Evolutionary conservation across 768 basidiomycete species (phyloP), one percentile per base, ranked within the genome.

Genomic region (Pulveroboletus sp.): DNA sequence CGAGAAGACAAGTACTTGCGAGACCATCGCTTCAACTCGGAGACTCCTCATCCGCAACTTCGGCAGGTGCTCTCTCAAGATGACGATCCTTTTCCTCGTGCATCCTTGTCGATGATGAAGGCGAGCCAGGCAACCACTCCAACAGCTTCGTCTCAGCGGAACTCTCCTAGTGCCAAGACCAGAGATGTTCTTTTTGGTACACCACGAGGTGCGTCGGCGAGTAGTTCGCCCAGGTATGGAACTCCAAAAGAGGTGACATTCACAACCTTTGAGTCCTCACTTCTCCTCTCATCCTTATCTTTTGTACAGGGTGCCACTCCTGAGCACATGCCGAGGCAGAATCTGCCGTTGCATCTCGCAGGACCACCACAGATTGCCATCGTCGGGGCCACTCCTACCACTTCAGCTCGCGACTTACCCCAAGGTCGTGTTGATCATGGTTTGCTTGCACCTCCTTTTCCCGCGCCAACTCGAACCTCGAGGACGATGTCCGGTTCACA

Each of bases 61-160:
- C 67, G 68, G 12, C 56, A 69, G 45, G 57, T 68, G 29, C 68
- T 68, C 31, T 69, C 68, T 23, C 58, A 68, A 42, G 65, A 68
- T 9, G 44, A 53, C 4, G 57, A 58, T 17, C 31, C 51, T 6
- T 56, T 56, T n/a, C 66, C 56, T 43, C 65, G 61, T 37, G 35
- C 54, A 27, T 47, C 57, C 17, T 65, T 58, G 16, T 60, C 59
- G 29, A 62, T 63, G 53, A 65, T 65, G 61, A 68, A 56, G 41
- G 55, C 55, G 6, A 63, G 54, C 39, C 63, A 57, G 45, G 57
- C 53, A 1, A 43, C 50, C 12, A 63, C 56, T 12, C 63, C 62
- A 10, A 54, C 54, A 14, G 49, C 47, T 3, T 47, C 55, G 4
- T 66, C 68, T 22, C 60, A 56, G 43, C 66, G 63, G 22, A 67